A percentile compares a stretch with the other conserved stretches of the same genome.
phyloP scores from a whole-genome alignment of 2,329 filamentous ascomycete species.

The Tolypocladium sp. region DNA sequence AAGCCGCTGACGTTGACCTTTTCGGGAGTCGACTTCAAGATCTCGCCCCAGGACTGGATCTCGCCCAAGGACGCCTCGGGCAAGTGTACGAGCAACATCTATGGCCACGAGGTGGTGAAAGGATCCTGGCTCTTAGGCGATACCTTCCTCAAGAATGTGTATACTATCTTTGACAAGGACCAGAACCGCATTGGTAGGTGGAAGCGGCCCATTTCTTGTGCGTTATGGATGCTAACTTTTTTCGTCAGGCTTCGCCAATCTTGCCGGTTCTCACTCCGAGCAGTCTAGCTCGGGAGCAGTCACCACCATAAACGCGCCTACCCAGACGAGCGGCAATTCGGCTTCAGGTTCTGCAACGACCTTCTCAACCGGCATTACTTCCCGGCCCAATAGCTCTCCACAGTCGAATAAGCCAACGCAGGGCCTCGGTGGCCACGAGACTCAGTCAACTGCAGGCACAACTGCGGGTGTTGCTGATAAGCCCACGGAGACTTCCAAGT shows the following conservation, averaged over 20 bases:
- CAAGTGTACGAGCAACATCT: slow-evolving; percentile 61
- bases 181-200: slow-evolving; percentile 50
- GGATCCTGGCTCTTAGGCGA: slow-evolving; percentile 74
- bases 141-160: slow-evolving; percentile 84
- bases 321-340: neutral
- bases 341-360: slow-evolving; percentile 1
- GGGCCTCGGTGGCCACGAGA: slow-evolving; percentile 13
- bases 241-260: slow-evolving; percentile 4
- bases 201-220: too few relatives aligned
- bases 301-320: neutral
- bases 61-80: slow-evolving; percentile 32
- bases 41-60: slow-evolving; percentile 66
- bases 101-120: slow-evolving; percentile 59
- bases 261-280: slow-evolving; percentile 1
- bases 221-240: neutral
- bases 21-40: slow-evolving; percentile 54
- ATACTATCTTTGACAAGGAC: slow-evolving; percentile 75
- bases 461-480: neutral
- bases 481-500: slow-evolving; percentile 3
- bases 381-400: neutral
- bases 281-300: neutral
- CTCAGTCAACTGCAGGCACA: neutral
- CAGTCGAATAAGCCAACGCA: slow-evolving; percentile 1
- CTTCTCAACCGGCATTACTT: neutral
- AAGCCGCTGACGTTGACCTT: slow-evolving; percentile 56